Evolutionary conservation across 441 rosid genomes (phyloP).

Genomic region (Erodium texanum): DNA sequence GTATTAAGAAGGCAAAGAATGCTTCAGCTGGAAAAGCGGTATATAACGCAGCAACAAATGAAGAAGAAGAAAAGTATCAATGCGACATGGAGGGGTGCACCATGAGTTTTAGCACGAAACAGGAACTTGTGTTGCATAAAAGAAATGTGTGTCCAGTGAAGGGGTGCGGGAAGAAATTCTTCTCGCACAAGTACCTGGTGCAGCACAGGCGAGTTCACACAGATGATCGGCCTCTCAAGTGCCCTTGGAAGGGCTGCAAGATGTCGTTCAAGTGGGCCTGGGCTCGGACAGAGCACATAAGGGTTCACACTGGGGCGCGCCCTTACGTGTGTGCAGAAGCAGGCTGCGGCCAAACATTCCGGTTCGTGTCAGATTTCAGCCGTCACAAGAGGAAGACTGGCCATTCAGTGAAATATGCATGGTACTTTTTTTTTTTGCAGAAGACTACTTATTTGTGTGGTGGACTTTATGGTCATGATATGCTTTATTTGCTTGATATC

Average conservation of each 20-base stretch:
- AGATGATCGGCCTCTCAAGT: slow-evolving; percentile 92
- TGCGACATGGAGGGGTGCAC: slow-evolving; percentile 92
- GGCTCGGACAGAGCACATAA: slow-evolving; percentile 91
- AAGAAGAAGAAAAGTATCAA: slow-evolving; percentile 47
- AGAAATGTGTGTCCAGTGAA: slow-evolving; percentile 81
- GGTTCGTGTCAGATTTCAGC: slow-evolving; percentile 94
- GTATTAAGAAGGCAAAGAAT: slow-evolving; percentile 36
- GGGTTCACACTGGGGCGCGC: slow-evolving; percentile 98
- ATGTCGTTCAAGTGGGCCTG: slow-evolving; percentile 99
- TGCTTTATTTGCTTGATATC: neutral
- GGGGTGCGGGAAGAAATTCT: slow-evolving; percentile 85
- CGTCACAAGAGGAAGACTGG: slow-evolving; percentile 97
- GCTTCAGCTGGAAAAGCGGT: slow-evolving; percentile 27
- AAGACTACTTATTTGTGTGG: too few species aligned
- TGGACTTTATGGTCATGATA: neutral
- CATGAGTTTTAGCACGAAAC: slow-evolving; percentile 70
- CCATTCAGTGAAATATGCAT: too few species aligned
- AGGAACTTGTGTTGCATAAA: slow-evolving; percentile 65
- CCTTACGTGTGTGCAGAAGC: slow-evolving; percentile 78
- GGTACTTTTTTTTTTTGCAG: too few species aligned
- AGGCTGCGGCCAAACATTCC: slow-evolving; percentile 89
- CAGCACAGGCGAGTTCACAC: slow-evolving; percentile 85
- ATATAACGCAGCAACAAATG: slow-evolving; percentile 29
- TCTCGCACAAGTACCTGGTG: slow-evolving; percentile 93
- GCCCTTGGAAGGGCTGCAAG: slow-evolving; percentile 99